Percentiles rank a stretch among this genome's conserved stretches.
Evolutionary conservation across 2,329 filamentous ascomycete species (phyloP).

Genomic region (Aspergillus felis): DNA sequence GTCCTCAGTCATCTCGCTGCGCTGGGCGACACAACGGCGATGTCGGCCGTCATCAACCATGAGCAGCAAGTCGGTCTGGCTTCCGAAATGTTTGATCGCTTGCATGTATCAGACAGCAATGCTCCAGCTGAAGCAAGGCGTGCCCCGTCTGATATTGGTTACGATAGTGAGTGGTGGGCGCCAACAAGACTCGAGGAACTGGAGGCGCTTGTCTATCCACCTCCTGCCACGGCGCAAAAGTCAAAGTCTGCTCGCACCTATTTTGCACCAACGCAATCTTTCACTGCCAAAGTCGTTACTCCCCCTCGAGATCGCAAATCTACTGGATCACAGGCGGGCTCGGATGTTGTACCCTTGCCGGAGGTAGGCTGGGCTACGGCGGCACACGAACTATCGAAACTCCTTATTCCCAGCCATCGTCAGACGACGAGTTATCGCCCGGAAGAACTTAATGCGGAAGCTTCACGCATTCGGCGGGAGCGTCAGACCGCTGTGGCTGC

Average conservation of each 20-base stretch:
- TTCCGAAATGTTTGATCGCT: slow-evolving; percentile 54
- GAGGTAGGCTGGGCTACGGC: slow-evolving; percentile 83
- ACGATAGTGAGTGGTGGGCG: slow-evolving; percentile 72
- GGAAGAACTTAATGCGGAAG: slow-evolving; percentile 73
- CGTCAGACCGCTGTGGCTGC: slow-evolving; percentile 53
- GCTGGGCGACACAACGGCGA: slow-evolving; percentile 53
- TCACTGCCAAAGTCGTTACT: slow-evolving; percentile 72
- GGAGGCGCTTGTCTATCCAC: slow-evolving; percentile 56
- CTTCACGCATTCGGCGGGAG: slow-evolving; percentile 60
- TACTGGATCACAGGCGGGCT: slow-evolving; percentile 44
- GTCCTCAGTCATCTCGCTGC: slow-evolving; percentile 87
- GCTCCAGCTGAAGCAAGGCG: slow-evolving; percentile 1
- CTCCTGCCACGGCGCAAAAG: slow-evolving; percentile 50
- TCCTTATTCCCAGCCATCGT: slow-evolving; percentile 73
- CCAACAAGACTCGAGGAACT: slow-evolving; percentile 62
- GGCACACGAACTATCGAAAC: slow-evolving; percentile 74
- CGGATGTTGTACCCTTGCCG: slow-evolving; percentile 64
- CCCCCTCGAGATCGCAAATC: slow-evolving; percentile 54
- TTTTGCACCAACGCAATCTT: slow-evolving; percentile 83
- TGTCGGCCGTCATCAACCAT: slow-evolving; percentile 25
- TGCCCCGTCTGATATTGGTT: slow-evolving; percentile 34
- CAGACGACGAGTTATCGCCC: slow-evolving; percentile 71
- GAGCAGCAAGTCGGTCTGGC: slow-evolving; percentile 42
- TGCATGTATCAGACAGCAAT: slow-evolving; percentile 19
- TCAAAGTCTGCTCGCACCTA: slow-evolving; percentile 65